These are phyloP conservation scores for Lasiodiplodia sp. DNA, from an alignment of 2,329 filamentous ascomycete genomes.

Conservation along the genomic window DNA sequence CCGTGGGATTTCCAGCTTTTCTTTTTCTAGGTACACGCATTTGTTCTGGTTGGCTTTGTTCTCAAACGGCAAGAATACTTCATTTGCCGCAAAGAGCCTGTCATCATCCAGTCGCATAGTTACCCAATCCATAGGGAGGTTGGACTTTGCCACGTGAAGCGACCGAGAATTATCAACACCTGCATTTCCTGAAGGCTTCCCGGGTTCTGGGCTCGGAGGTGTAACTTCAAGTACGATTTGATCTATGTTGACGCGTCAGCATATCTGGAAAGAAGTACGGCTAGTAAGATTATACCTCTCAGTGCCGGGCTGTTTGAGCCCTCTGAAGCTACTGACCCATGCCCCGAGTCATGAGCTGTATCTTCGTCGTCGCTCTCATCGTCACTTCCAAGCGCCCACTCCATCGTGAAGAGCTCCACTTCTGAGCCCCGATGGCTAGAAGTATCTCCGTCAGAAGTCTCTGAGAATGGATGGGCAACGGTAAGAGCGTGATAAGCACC, in stretches of 20 bases:
- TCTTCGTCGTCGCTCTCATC: neutral
- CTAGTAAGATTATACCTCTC: neutral
- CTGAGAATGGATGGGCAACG: neutral
- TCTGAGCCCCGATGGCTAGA: neutral
- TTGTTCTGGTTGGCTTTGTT: no score
- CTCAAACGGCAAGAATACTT: neutral
- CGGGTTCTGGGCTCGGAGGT: no score
- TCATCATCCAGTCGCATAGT: neutral
- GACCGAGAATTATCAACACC: neutral
- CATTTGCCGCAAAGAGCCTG: neutral
- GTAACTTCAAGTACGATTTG: no score
- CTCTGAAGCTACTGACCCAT: neutral
- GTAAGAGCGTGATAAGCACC: constrained; percentile 2
- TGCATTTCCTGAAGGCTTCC: no score
- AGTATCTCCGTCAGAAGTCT: neutral
- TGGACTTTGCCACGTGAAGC: neutral
- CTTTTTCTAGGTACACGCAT: neutral
- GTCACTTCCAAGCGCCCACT: constrained; percentile 2
- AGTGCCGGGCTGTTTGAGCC: no score
- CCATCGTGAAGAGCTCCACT: neutral
- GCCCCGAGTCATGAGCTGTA: neutral
- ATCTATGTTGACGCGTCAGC: no score
- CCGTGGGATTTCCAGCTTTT: neutral
- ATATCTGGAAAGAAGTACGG: neutral
- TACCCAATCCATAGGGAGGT: neutral